Conservation (phyloP, 345 rosid genomes). For the Ailanthus altissimus region DNA sequence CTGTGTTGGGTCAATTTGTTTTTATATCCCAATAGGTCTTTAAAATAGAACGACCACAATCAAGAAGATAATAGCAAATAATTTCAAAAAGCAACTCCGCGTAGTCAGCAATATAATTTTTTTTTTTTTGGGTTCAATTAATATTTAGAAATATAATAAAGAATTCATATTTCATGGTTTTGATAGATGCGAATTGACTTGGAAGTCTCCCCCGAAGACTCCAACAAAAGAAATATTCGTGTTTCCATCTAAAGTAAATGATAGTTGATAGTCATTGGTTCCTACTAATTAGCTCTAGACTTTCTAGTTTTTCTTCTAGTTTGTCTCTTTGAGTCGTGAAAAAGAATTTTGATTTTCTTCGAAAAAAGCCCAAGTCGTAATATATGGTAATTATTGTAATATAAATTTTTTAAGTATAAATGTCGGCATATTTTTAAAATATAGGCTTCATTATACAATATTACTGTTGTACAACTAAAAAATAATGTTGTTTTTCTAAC, state of each 20-base stretch:
- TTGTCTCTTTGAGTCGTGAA: not conserved
- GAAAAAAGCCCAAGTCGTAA: not conserved
- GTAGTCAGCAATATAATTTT: conserved; percentile 11
- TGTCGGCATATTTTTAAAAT: too few species aligned
- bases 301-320: not conserved
- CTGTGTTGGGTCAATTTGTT: conserved; percentile 24
- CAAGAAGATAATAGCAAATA: not conserved
- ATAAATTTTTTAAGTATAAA: not conserved
- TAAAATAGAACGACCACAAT: not conserved
- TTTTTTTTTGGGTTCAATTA: not conserved
- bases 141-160: not conserved
- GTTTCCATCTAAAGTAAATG: not conserved
- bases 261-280: not conserved
- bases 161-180: not conserved
- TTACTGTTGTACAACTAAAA: too few species aligned
- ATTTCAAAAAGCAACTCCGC: conserved; percentile 24
- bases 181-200: conserved; percentile 28
- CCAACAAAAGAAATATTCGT: not conserved
- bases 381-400: not conserved
- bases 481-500: too few species aligned
- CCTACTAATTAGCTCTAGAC: not conserved
- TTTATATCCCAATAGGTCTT: conserved; percentile 14
- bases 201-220: conserved; percentile 35
- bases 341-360: not conserved
- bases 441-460: too few species aligned